Percentiles rank a stretch among this genome's conserved stretches.
Evolutionary conservation across 306 rosid species (phyloP).

Genomic region (Albizia julibrissin): DNA sequence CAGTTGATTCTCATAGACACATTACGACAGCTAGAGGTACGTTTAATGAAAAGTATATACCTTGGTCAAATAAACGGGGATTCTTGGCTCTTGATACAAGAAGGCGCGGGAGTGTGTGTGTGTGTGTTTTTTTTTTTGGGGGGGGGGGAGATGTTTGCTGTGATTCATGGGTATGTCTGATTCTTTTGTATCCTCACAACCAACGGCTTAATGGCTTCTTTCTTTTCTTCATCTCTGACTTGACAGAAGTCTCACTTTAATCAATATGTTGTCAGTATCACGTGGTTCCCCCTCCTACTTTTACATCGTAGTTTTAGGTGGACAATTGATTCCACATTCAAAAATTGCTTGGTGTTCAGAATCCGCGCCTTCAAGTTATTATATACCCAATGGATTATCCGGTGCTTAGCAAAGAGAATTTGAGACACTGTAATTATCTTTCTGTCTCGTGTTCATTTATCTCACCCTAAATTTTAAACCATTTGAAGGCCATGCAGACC

Average conservation of each 20-base stretch:
- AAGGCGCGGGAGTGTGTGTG: background rate
- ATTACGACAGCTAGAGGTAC: slow-evolving; percentile 89
- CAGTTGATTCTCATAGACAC: slow-evolving; percentile 78
- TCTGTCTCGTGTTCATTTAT: slow-evolving; percentile 17
- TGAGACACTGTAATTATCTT: background rate
- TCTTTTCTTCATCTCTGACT: slow-evolving; percentile 3
- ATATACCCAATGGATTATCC: background rate
- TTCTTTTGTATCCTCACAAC: slow-evolving; percentile 9
- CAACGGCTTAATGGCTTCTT: slow-evolving; percentile 19
- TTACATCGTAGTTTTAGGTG: background rate
- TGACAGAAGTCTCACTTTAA: slow-evolving; percentile 1
- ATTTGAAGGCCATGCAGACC: slow-evolving; percentile 1
- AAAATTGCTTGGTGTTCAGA: background rate
- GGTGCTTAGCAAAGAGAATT: background rate
- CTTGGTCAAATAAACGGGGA: slow-evolving; percentile 36
- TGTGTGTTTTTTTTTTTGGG: background rate
- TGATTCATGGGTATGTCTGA: slow-evolving; percentile 1
- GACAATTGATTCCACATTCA: slow-evolving; percentile 20
- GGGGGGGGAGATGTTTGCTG: background rate
- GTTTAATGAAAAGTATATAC: slow-evolving; percentile 49
- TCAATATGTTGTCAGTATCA: slow-evolving; percentile 12
- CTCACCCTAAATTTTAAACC: slow-evolving; percentile 7
- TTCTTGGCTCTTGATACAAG: slow-evolving; percentile 32
- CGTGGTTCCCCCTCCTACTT: background rate
- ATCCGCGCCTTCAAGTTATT: slow-evolving; percentile 3